These are phyloP conservation scores for Carallia brachiata DNA, from an alignment of 345 rosid genomes.

Conservation along the genomic window DNA sequence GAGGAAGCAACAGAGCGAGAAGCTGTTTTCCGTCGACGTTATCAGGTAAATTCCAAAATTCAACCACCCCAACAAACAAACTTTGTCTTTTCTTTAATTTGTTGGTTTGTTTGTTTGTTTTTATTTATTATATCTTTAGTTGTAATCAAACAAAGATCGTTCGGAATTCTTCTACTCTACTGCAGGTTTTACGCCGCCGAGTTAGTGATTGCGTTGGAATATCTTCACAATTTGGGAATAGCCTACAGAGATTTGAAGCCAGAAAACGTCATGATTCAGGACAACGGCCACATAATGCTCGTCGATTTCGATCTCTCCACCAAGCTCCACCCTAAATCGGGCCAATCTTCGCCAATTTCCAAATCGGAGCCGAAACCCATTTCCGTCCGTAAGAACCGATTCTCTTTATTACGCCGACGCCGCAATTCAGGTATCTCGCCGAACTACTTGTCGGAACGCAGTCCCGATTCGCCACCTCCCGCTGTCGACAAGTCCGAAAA, in stretches of 20 bases:
- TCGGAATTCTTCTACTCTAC: no score
- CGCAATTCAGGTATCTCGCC: conserved; percentile 51
- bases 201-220: conserved; percentile 70
- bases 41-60: conserved; percentile 47
- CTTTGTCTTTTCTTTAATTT: background rate
- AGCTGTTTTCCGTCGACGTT: conserved; percentile 65
- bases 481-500: conserved; percentile 35
- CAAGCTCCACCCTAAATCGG: conserved; percentile 46
- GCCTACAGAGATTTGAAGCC: conserved; percentile 89
- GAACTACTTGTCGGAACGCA: conserved; percentile 21
- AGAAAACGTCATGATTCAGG: conserved; percentile 80
- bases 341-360: conserved; percentile 21
- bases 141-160: background rate
- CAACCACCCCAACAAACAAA: no score
- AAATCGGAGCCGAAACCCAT: background rate
- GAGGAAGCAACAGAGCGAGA: conserved; percentile 65
- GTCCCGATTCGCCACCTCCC: background rate
- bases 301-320: conserved; percentile 94
- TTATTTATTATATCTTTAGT: background rate
- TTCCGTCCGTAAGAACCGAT: conserved; percentile 13
- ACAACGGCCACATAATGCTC: conserved; percentile 83
- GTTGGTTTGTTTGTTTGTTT: background rate
- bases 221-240: conserved; percentile 67
- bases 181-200: conserved; percentile 90
- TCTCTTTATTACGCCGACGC: conserved; percentile 26